Percentiles rank a stretch among this genome's conserved stretches.
phyloP scores from a whole-genome alignment of 2,329 filamentous ascomycete genomes.

The Aspergillus novoparasiticus region DNA sequence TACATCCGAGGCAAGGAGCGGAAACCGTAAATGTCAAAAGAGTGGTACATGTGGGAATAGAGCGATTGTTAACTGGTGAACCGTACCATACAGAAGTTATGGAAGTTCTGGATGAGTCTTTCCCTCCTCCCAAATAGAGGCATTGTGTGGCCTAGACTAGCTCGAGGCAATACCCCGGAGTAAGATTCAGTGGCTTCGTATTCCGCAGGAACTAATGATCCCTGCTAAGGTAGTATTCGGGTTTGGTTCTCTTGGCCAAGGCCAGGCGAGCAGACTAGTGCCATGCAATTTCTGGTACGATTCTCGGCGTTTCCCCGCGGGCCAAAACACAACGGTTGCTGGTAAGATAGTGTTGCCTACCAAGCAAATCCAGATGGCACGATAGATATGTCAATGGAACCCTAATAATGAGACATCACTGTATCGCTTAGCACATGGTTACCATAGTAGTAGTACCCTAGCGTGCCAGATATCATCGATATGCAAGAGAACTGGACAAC shows the following conservation, averaged over 20 bases:
- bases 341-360: neutral
- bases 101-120: neutral
- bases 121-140: neutral
- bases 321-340: neutral
- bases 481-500: neutral
- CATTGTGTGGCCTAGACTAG: neutral
- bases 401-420: neutral
- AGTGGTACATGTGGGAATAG: neutral
- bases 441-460: too few relatives aligned
- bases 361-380: neutral
- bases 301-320: neutral
- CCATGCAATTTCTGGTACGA: neutral
- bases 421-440: too few relatives aligned
- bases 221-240: neutral
- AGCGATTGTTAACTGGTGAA: neutral
- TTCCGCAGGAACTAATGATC: neutral
- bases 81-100: neutral
- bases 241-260: neutral
- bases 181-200: neutral
- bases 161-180: neutral
- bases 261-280: neutral
- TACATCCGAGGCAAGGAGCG: neutral
- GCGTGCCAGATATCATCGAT: neutral
- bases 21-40: neutral
- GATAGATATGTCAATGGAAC: neutral